Evolutionary conservation across 73 alveolate species (phyloP).

Genomic region (Stentor coeruleus): DNA sequence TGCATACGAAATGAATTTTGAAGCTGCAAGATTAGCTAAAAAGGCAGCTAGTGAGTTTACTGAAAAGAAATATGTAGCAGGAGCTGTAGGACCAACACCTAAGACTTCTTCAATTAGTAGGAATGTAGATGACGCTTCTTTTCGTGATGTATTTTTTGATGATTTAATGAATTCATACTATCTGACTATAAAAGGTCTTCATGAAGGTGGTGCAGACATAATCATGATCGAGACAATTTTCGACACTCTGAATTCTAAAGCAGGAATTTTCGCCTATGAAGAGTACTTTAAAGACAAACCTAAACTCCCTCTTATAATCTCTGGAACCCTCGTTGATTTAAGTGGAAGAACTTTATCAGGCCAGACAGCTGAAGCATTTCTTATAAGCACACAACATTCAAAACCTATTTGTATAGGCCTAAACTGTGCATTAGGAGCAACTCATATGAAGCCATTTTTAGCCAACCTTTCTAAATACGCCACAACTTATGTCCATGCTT

Average conservation of each 20-base stretch:
- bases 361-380: constrained; percentile 79
- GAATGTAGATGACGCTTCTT: constrained; percentile 71
- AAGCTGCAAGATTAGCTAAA: constrained; percentile 16
- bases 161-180: constrained; percentile 62
- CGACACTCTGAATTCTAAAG: constrained; percentile 77
- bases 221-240: constrained; percentile 76
- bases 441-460: constrained; percentile 61
- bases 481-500: constrained; percentile 64
- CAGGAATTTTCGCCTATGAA: constrained; percentile 68
- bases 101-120: constrained; percentile 74
- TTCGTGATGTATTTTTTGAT: constrained; percentile 55
- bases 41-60: constrained; percentile 33
- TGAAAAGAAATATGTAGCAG: constrained; percentile 66
- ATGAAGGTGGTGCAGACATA: constrained; percentile 79
- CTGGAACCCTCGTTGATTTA: constrained; percentile 74
- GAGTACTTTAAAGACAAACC: constrained; percentile 51
- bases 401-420: constrained; percentile 81
- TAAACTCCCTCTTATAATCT: constrained; percentile 65
- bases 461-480: constrained; percentile 58
- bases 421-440: constrained; percentile 85
- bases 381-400: constrained; percentile 63
- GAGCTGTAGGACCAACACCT: constrained; percentile 85
- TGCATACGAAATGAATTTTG: constrained; percentile 8
- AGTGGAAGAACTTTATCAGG: constrained; percentile 88
- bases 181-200: constrained; percentile 63